Evolutionary conservation across 345 rosid species (phyloP).

Genomic region (Angophora floribunda): DNA sequence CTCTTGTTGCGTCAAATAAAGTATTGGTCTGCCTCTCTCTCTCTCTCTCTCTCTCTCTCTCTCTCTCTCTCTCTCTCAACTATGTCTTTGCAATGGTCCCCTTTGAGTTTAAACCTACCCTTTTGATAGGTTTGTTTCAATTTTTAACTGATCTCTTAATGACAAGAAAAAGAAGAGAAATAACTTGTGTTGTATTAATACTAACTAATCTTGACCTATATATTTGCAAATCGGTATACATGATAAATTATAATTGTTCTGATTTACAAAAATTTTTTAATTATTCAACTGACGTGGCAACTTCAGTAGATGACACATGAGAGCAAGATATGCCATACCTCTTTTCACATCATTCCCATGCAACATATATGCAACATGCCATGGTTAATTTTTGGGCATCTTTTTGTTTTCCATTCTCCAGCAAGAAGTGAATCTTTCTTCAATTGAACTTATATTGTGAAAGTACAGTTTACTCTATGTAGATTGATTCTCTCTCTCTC

Average conservation of each 20-base stretch:
- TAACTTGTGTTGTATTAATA: neutral
- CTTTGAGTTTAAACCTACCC: neutral
- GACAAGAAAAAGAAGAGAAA: neutral
- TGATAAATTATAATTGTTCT: neutral
- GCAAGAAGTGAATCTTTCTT: neutral
- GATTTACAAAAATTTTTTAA: neutral
- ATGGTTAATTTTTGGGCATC: slow-evolving; percentile 4
- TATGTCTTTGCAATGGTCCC: slow-evolving; percentile 15
- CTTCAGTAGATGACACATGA: slow-evolving; percentile 5
- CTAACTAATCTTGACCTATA: neutral
- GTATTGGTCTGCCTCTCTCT: neutral
- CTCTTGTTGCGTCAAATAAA: neutral
- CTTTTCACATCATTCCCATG: slow-evolving; percentile 9
- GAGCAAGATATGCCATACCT: slow-evolving; percentile 13
- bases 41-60: fast-evolving
- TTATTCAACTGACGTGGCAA: slow-evolving; percentile 3
- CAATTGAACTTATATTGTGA: neutral
- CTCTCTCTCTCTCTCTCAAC: neutral
- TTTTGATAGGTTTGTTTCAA: neutral
- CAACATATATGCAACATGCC: neutral
- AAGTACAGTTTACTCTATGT: neutral
- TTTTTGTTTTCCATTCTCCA: slow-evolving; percentile 1
- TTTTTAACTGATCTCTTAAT: neutral
- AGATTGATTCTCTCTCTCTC: neutral
- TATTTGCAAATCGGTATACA: neutral